phyloP scores from a whole-genome alignment of 306 rosid species.

The Quercus variabilis region DNA sequence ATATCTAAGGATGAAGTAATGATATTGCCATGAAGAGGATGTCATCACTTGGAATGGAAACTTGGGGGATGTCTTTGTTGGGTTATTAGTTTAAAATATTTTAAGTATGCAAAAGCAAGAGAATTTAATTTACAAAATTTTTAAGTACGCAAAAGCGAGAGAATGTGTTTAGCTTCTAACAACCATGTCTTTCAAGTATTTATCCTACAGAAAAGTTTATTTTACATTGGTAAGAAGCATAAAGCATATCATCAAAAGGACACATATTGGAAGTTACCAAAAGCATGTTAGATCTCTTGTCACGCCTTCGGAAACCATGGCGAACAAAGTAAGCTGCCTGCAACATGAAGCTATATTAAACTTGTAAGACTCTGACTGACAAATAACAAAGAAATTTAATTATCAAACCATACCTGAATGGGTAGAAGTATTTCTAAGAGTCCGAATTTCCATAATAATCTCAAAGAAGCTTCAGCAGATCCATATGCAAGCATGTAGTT shows the following conservation, averaged over 20 bases:
- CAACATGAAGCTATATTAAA: conserved; percentile 26
- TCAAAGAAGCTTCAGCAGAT: conserved; percentile 82
- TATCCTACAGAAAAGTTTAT: not conserved
- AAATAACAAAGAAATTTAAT: conserved; percentile 15
- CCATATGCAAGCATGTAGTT: conserved; percentile 92
- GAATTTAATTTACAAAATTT: not conserved
- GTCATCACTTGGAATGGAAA: not conserved
- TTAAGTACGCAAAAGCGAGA: not conserved
- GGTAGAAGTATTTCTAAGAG: conserved; percentile 82
- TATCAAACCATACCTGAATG: conserved; percentile 48
- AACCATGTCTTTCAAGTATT: not conserved
- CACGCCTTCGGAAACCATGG: conserved; percentile 67
- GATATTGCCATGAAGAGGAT: not conserved
- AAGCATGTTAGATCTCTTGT: conserved; percentile 84
- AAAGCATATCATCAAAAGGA: not conserved
- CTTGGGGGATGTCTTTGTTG: not conserved
- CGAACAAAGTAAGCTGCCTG: conserved; percentile 86
- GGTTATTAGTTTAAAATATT: not conserved
- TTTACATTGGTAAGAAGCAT: not conserved
- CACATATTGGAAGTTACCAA: conserved; percentile 50
- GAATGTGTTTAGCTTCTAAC: not conserved
- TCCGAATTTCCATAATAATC: conserved; percentile 79
- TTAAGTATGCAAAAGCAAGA: not conserved
- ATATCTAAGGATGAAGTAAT: not conserved
- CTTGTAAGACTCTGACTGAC: conserved; percentile 12